Conservation (phyloP, 1,284 basidiomycete genomes). For the Leccinum pachyderme region DNA sequence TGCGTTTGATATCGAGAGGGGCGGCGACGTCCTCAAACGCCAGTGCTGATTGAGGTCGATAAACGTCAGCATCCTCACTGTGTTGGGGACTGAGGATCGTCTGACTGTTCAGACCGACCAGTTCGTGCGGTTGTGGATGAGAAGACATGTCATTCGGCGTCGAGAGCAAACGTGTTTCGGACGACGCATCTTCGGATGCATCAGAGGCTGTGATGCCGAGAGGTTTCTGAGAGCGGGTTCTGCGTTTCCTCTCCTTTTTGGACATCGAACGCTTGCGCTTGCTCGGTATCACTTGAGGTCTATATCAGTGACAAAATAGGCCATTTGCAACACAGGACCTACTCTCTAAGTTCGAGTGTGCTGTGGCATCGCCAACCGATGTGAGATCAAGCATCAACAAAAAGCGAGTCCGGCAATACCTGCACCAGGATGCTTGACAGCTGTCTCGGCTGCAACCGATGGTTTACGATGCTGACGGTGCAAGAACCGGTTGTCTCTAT, state of each 20-base stretch:
- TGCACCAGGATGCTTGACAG: slow-evolving; percentile 1
- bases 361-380: slow-evolving; percentile 1
- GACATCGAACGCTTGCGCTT: background rate
- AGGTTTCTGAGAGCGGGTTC: slow-evolving; percentile 23
- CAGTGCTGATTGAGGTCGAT: background rate
- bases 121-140: background rate
- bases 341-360: background rate
- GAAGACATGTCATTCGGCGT: background rate
- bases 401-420: slow-evolving; percentile 8
- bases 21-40: background rate
- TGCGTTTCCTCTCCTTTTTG: slow-evolving; percentile 22
- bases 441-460: background rate
- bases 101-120: background rate
- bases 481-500: background rate
- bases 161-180: background rate
- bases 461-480: background rate
- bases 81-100: background rate
- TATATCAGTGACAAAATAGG: background rate
- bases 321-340: background rate
- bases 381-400: background rate
- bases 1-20: background rate
- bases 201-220: slow-evolving; percentile 18
- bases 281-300: background rate
- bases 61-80: background rate
- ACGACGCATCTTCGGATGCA: slow-evolving; percentile 20